Percentiles rank a stretch among this genome's conserved stretches.
These are phyloP conservation scores for Theileria equi DNA, from an alignment of 169 alveolate genomes.

Conservation along the genomic window DNA sequence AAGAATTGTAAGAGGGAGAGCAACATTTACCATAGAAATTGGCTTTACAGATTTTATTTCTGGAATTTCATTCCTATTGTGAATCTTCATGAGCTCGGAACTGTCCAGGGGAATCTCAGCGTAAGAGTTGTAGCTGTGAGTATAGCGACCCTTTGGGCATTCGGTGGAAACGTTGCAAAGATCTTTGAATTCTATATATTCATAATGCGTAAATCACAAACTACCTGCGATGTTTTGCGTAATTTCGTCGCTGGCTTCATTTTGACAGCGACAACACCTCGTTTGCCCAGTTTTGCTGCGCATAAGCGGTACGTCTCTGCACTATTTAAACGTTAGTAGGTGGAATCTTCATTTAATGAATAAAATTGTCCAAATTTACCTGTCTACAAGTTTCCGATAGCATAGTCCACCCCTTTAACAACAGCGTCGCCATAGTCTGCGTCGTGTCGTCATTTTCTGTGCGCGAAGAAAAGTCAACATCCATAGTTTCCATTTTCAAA, in stretches of 20 bases:
- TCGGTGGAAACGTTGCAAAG: neutral
- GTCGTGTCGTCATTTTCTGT: slow-evolving; percentile 28
- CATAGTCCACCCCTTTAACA: slow-evolving; percentile 64
- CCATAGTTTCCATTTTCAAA: too few species aligned
- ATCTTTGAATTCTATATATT: neutral
- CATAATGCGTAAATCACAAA: neutral
- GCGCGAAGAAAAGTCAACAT: slow-evolving; percentile 11
- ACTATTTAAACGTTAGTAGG: too few species aligned
- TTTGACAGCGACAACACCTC: slow-evolving; percentile 45
- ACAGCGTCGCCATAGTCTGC: slow-evolving; percentile 48
- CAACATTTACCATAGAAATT: neutral
- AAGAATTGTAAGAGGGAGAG: neutral
- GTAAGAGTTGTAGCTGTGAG: neutral
- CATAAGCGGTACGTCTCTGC: slow-evolving; percentile 62
- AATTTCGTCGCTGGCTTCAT: slow-evolving; percentile 1
- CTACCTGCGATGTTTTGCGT: slow-evolving; percentile 1
- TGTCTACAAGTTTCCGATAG: slow-evolving; percentile 41
- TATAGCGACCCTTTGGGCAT: neutral
- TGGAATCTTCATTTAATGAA: neutral
- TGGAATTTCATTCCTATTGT: slow-evolving; percentile 1
- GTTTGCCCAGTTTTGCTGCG: slow-evolving; percentile 43
- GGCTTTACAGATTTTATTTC: neutral
- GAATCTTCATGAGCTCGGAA: slow-evolving; percentile 3
- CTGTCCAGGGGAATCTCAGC: slow-evolving; percentile 29
- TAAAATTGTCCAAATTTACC: slow-evolving; percentile 14